These are phyloP conservation scores for Urtica urens DNA, from an alignment of 306 rosid species.

Conservation along the genomic window DNA sequence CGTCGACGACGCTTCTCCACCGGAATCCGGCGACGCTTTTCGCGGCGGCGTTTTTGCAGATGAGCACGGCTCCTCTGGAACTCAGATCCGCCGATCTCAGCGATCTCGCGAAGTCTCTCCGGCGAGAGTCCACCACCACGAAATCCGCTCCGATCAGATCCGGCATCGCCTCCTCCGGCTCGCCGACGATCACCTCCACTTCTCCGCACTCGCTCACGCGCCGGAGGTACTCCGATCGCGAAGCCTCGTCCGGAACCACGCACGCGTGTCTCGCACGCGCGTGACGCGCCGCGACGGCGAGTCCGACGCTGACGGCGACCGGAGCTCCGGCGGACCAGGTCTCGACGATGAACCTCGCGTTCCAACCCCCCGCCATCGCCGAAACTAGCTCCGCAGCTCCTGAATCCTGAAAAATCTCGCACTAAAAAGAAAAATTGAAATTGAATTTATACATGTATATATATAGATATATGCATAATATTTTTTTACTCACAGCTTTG, in stretches of 20 bases:
- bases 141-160: conserved; percentile 51
- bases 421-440: conserved; percentile 26
- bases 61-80: conserved; percentile 57
- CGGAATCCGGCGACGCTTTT: conserved; percentile 29
- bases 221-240: conserved; percentile 42
- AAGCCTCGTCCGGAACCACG: conserved; percentile 62
- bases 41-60: conserved; percentile 61
- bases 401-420: conserved; percentile 42
- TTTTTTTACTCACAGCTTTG: conserved; percentile 40
- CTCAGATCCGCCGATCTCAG: conserved; percentile 62
- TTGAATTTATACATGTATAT: background rate
- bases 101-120: conserved; percentile 40
- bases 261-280: conserved; percentile 74
- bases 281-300: conserved; percentile 56
- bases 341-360: conserved; percentile 67
- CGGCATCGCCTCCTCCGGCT: conserved; percentile 57
- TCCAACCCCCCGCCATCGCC: conserved; percentile 97
- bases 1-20: conserved; percentile 47
- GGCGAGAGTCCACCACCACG: conserved; percentile 57
- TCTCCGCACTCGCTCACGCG: conserved; percentile 26
- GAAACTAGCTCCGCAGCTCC: conserved; percentile 81
- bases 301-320: conserved; percentile 57
- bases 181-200: conserved; percentile 57
- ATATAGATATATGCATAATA: background rate
- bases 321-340: conserved; percentile 82